These are phyloP conservation scores for Tylopilus felleus DNA, from an alignment of 768 basidiomycete species.

Conservation along the genomic window DNA sequence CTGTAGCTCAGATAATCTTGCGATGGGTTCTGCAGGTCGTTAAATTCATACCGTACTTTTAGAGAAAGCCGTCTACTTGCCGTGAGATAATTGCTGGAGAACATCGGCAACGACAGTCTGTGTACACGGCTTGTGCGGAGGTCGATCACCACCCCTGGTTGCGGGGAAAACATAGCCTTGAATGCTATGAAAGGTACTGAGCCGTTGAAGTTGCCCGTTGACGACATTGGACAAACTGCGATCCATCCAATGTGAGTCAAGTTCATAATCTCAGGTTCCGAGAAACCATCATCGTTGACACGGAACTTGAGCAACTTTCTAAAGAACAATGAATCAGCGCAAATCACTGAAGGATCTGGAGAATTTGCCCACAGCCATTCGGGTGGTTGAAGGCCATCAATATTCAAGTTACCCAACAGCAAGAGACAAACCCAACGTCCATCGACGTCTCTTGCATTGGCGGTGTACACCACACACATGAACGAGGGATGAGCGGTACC, in stretches of 20 bases:
- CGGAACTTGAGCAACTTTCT: neutral
- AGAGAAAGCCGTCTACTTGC: neutral
- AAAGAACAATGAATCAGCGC: neutral
- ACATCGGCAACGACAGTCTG: neutral
- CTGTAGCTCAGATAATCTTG: too few species aligned
- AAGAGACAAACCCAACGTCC: neutral
- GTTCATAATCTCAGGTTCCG: neutral
- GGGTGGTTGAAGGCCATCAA: too few species aligned
- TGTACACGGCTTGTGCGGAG: neutral
- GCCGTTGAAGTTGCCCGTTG: neutral
- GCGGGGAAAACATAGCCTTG: too few species aligned
- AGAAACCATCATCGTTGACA: neutral
- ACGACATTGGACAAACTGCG: too few species aligned
- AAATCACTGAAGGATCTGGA: too few species aligned
- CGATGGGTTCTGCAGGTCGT: neutral
- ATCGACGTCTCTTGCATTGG: too few species aligned
- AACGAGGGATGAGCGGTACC: neutral
- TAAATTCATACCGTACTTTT: too few species aligned
- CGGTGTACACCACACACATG: neutral
- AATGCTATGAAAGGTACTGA: neutral
- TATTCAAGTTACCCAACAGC: too few species aligned
- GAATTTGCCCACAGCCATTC: too few species aligned
- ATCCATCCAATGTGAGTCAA: neutral
- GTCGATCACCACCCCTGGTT: neutral
- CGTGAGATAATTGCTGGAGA: neutral